These are phyloP conservation scores for Neonectria punicea DNA, from an alignment of 2,329 filamentous ascomycete genomes.

Conservation along the genomic window DNA sequence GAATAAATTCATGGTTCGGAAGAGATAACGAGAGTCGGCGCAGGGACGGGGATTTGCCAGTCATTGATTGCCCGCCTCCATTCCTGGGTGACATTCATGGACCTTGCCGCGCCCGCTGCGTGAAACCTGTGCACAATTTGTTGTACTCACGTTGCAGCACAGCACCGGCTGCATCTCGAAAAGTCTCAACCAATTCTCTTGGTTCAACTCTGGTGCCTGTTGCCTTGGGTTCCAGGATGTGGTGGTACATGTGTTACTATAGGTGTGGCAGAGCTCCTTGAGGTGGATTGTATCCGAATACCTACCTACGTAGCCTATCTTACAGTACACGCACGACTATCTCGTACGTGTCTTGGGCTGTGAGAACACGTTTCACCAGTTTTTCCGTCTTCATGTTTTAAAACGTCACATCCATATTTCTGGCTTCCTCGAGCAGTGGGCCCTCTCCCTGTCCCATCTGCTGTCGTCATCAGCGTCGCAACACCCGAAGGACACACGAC, in stretches of 20 bases:
- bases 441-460: neutral
- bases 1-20: too few species aligned
- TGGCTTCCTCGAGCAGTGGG: conserved; percentile 1
- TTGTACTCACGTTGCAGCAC: too few species aligned
- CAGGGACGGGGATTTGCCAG: too few species aligned
- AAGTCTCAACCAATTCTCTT: neutral
- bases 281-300: neutral
- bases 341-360: neutral
- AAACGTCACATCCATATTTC: neutral
- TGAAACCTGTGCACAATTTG: too few species aligned
- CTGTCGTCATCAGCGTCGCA: conserved; percentile 28
- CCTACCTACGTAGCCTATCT: neutral
- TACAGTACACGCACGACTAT: too few species aligned
- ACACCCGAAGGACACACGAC: neutral
- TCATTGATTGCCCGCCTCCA: neutral
- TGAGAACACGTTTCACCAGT: neutral
- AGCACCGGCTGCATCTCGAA: too few species aligned
- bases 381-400: neutral
- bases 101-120: too few species aligned
- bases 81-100: neutral
- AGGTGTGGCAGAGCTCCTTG: neutral
- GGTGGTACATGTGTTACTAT: neutral
- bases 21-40: too few species aligned
- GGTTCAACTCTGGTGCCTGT: neutral
- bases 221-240: neutral